Evolutionary conservation across 352 stramenopile genomes (phyloP), one percentile per base, ranked within the genome.

Genomic region (Phytophthora brassicae): DNA sequence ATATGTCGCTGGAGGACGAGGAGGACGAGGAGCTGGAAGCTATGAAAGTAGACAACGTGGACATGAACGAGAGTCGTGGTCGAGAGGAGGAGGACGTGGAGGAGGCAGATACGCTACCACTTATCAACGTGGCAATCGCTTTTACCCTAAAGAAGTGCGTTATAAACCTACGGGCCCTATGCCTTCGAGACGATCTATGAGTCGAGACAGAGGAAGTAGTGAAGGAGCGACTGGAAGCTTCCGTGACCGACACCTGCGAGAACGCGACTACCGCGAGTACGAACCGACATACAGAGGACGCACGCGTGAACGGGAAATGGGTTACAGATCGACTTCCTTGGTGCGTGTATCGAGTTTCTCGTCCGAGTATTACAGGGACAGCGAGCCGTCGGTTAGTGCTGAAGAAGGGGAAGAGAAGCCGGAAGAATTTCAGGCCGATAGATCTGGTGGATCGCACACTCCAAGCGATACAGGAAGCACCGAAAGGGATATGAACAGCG

Each of bases 371-470:
- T 68, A 66, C 44, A 68, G 42, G 49, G 64, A 64, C 9, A 68
- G 56, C n/a, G 68, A 71, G 26, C 44, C 36, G 33, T 75, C 66
- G 31, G 59, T 47, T 3, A 72, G 63, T 33, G 68, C 58, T 3
- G 64, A 76, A 38, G 75, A 84, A 64, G 70, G 60, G n/a, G 75
- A 84, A 45, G 72, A 81, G 23, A 78, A 80, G 26, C 50, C 56
- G 8, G 68, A 73, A 8, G 65, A 77, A 24, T 51, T 29, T 20
- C 43, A 74, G 9, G 29, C 55, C 48, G 65, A 77, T 8, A 63
- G 51, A n/a, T 68, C 69, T 0, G 22, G 49, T 8, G 69, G 43
- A 23, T 69, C 57, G 12, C 60, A 45, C 11, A 68, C 69, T 31
- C 69, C 65, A 36, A 77, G 65, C 64, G 69, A 72, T 31, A 38